A percentile compares a stretch with the other conserved stretches of the same genome.
Conservation (phyloP, 805 yeast genomes). For the Yarrowia phangngaensis region DNA sequence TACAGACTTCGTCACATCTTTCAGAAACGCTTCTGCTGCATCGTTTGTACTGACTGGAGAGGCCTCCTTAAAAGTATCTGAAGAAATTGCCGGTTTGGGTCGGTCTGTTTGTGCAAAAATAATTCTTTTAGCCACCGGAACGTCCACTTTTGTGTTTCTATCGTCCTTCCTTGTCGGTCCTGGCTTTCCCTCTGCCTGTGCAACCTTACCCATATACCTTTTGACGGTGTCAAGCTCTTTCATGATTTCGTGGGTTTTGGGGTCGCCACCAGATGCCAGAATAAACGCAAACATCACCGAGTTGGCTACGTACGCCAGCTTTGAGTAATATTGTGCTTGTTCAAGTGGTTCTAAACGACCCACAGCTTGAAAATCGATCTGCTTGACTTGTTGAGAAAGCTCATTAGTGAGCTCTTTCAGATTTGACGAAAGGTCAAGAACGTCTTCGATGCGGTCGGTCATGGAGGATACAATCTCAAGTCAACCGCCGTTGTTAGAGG, state of each 20-base stretch:
- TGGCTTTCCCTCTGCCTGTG: constrained; percentile 34
- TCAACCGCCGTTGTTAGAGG: no score
- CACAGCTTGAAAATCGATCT: constrained; percentile 15
- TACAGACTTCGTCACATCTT: constrained; percentile 2
- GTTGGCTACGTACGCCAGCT: constrained; percentile 31
- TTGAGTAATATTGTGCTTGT: constrained; percentile 31
- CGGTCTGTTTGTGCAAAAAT: constrained; percentile 14
- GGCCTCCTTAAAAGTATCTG: constrained; percentile 5
- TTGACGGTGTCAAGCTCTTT: constrained; percentile 63
- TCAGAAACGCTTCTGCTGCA: constrained; percentile 16
- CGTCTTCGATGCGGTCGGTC: constrained; percentile 20
- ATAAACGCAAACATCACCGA: constrained; percentile 41
- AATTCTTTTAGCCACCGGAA: constrained; percentile 15
- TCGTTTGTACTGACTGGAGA: constrained; percentile 7
- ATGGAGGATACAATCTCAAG: no score
- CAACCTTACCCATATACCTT: constrained; percentile 59
- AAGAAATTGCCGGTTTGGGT: neutral
- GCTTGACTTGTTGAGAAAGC: constrained; percentile 11
- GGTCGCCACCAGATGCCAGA: constrained; percentile 55
- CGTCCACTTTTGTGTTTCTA: constrained; percentile 14
- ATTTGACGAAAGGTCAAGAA: constrained; percentile 10
- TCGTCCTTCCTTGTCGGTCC: constrained; percentile 14
- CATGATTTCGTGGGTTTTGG: constrained; percentile 59
- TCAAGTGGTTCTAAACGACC: constrained; percentile 23
- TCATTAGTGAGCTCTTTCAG: constrained; percentile 5